Base-by-base conservation (phyloP, 805 yeast genomes). In the Nakazawaea laoshanensis region DNA sequence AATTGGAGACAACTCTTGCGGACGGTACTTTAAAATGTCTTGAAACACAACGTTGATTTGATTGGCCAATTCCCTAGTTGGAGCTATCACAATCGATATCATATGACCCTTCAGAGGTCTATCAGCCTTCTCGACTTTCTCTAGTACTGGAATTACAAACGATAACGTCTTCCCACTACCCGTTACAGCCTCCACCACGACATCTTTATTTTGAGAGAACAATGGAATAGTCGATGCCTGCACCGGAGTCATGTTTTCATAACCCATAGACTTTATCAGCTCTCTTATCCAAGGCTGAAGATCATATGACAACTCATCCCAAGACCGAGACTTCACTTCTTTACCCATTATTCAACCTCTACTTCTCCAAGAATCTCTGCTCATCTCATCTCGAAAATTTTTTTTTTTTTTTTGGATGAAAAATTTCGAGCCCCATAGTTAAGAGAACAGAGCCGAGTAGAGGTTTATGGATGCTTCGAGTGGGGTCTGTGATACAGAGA, bases 81-180 rank as follows among this genome's bases (percentile, higher is more conserved):
- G 92, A 1, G 94, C 74, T 5, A 89, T 52, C 2, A 89, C 67
- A 2, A 89, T 55, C 0, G 83, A 83, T 38, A 76, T 70, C 50
- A 85, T 71, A 40, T 77, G 78, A 8, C 92, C 94, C 37, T 63
- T 67, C 14, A 69, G 47, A 3, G 57, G 59, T 13, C 39, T 22
- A 15, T 56, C 57, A 23, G 45, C 43, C 20, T 42, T 54, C n/a
- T 50, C 44, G 6, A 87, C 55, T 43, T 76, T 78, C 45, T 87
- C 89, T 4, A 87, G 47, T 1, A 83, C 68, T 0, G 98, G 98
- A 2, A 92, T 66, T 4, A 77, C 74, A 59, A 83, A 92, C 3
- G 96, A 81, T n/a, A 88, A 54, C 0, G 98, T 92, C 52, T 92
- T 92, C n/a, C 98, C 98, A 0, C 96, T 87, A 0, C 98, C 98